Conservation (phyloP, 805 yeast genomes). For the Wickerhamomyces strasburgensis region DNA sequence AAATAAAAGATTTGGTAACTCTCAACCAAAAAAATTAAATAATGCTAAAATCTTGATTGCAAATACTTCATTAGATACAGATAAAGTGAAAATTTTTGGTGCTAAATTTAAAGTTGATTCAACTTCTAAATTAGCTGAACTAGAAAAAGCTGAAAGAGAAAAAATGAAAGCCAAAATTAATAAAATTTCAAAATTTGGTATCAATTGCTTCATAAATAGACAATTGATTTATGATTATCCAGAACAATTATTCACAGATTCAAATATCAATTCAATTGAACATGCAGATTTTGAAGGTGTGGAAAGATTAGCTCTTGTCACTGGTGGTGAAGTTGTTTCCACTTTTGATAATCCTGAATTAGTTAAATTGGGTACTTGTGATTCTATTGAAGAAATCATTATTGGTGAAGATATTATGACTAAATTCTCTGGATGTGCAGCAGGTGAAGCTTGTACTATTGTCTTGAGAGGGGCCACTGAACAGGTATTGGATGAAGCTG, state of each 20-base stretch:
- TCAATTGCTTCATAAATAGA: slow-evolving; percentile 89
- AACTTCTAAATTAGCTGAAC: slow-evolving; percentile 86
- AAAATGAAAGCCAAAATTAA: slow-evolving; percentile 90
- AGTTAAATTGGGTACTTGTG: slow-evolving; percentile 85
- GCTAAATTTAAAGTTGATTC: slow-evolving; percentile 97
- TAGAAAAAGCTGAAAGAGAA: slow-evolving; percentile 89
- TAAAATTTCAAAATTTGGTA: slow-evolving; percentile 80
- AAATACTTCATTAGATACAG: slow-evolving; percentile 95
- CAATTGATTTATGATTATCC: slow-evolving; percentile 98
- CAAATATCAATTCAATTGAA: slow-evolving; percentile 86
- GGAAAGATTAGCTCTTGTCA: slow-evolving; percentile 91
- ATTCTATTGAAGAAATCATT: slow-evolving; percentile 81
- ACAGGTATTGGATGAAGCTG: slow-evolving; percentile 93
- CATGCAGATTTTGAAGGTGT: slow-evolving; percentile 99
- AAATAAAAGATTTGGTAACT: slow-evolving; percentile 87
- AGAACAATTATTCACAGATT: slow-evolving; percentile 87
- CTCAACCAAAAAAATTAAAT: slow-evolving; percentile 81
- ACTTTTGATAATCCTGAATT: slow-evolving; percentile 90
- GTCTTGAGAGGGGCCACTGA: slow-evolving; percentile 97
- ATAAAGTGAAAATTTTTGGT: slow-evolving; percentile 95
- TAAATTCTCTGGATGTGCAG: slow-evolving; percentile 91
- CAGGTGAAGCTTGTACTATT: slow-evolving; percentile 94
- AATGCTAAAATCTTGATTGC: slow-evolving; percentile 89
- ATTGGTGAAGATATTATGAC: slow-evolving; percentile 91
- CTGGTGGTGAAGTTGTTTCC: slow-evolving; percentile 97